A percentile compares a stretch with the other conserved stretches of the same genome.
Evolutionary conservation across 192 early-diverging fungal species (phyloP).

Genomic region (Entomortierella chlamydospora): DNA sequence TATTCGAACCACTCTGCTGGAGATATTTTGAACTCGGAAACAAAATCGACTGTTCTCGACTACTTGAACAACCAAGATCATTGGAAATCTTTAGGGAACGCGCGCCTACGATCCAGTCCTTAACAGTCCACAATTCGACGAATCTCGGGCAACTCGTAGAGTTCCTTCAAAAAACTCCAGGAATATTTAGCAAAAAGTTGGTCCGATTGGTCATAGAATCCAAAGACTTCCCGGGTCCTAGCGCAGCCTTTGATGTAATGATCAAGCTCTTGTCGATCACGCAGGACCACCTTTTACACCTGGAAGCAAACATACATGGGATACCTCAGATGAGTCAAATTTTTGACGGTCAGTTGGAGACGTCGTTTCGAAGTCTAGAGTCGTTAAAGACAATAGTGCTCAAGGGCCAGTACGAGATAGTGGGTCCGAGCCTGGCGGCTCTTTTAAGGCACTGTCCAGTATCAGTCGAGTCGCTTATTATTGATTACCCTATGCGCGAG

Average conservation of each 20-base stretch:
- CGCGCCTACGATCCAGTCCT: slow-evolving; percentile 4
- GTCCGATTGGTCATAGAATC: not conserved
- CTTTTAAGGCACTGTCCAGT: slow-evolving; percentile 1
- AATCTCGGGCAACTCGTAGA: not conserved
- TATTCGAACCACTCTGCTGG: slow-evolving; percentile 1
- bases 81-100: not conserved
- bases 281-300: not conserved
- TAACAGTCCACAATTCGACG: not conserved
- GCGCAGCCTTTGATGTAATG: not conserved
- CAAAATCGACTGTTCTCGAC: not conserved
- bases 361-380: not conserved
- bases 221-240: not conserved
- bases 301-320: not conserved
- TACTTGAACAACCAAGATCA: not conserved
- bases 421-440: not conserved
- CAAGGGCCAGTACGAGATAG: not conserved
- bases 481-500: not conserved
- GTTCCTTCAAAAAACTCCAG: not conserved
- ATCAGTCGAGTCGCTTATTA: not conserved
- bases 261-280: not conserved
- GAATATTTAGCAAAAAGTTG: not conserved
- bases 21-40: slow-evolving; percentile 6
- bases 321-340: no score
- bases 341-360: no score
- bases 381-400: not conserved